Evolutionary conservation across 148 eudicot genomes (phyloP), one percentile per base, ranked within the genome.

Genomic region (Persicaria maculosa): DNA sequence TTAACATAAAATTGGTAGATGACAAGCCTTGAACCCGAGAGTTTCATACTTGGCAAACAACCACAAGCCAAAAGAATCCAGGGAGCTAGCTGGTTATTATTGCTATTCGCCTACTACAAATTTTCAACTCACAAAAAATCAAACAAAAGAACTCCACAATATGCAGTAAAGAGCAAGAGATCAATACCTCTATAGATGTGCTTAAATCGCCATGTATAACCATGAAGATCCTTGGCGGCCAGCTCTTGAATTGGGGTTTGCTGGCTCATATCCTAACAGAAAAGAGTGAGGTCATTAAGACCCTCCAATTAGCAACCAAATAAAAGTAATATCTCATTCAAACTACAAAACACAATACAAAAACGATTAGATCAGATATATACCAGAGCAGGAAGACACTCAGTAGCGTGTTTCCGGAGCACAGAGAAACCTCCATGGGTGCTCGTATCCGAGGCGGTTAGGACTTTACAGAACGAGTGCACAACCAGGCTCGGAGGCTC

Each of bases 391-490:
- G 98, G 98, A 72, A 95, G 92, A 77, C 98, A 92, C 74, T 95
- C 96, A 57, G 84, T 95, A 4, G 98, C 98, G 47, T 95, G 98
- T 75, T 92, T 95, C 31, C 96, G 88, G 46, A 90, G 92, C 73
- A 95, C 98, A 9, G 98, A 95, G 85, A 91, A 95, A n/a, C 98
- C 98, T 54, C 98, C 98, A 74, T 95, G 98, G 44, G 98, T 95
- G 81, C 97, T 95, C 14, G 98, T 92, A 75, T 95, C 98, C 1
- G 97, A 92, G 40, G 97, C 97, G 3, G 98, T 95, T 74, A 95
- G 78, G 76, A 89, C 91, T 87, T 95, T 95, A 73, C 92, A 87
- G 77, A 95, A 95, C 0, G 98, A 92, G 73, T 83, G 83, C n/a
- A 92, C 92, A 7, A 76, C 73, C 36, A 91, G 92, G 79, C 77